Evolutionary conservation across 2,329 filamentous ascomycete genomes (phyloP), one percentile per base, ranked within the genome.

Genomic region (Fusarium agapanthi): DNA sequence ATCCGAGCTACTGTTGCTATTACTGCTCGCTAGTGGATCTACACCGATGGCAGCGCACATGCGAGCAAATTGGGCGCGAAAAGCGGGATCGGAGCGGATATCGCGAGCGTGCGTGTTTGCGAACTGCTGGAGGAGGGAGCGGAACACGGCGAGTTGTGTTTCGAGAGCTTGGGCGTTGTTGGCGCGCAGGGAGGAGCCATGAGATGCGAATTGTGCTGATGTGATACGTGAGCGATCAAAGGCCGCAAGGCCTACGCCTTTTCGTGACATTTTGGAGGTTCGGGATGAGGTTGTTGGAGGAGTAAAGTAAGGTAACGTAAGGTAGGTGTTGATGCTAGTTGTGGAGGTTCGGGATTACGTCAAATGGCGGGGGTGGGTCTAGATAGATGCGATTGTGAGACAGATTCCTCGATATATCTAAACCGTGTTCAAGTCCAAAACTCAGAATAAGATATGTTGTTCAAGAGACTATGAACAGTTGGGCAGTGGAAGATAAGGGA

Each of bases 41-140:
- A 99, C 95, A 54, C 96, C 96, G 75, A 99, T 98, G 71, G 95
- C 95, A 78, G 95, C 91, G 84, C 96, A 99, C 96, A 99, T 99
- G 81, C 95, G 94, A 7, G 96, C 95, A 80, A 99, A 99, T 83
- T 99, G 95, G 38, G 95, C 95, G 69, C 96, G 94, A 83, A 99
- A 99, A 14, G 90, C 92, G 11, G 96, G 96, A 81, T 98, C 95
- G 6, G 95, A 97, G 72, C 95, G 95, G 67, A 99, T 99, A 78
- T 97, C 96, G 80, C 95, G 95, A 76, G 93, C 93, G 87, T 99
- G 96, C 55, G 95, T 97, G 79, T 95, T 89, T 48, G 95, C 94
- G 83, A 99, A 99, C 82, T 97, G 95, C 84, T 98, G 95, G 11
- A 99, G 90, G 16, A 98, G 88, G 24, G 94, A 96, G 79, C 97